Conservation (phyloP, 2,329 filamentous ascomycete species). For the Diaporthe sp. region DNA sequence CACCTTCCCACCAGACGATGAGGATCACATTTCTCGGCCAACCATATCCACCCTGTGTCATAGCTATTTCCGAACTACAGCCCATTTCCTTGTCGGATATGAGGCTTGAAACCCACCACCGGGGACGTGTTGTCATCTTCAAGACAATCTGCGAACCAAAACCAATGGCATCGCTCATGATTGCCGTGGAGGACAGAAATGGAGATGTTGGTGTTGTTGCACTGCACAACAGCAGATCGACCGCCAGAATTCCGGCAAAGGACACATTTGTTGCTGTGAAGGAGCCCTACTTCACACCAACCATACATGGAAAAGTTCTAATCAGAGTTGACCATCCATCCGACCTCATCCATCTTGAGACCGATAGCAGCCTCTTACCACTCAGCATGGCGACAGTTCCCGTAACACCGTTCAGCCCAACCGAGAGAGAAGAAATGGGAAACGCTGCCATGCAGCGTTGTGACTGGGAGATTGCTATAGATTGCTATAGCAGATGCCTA, state of each 20-base stretch:
- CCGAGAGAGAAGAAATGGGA: slow-evolving; percentile 30
- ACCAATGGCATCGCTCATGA: slow-evolving; percentile 23
- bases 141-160: slow-evolving; percentile 27
- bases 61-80: slow-evolving; percentile 22
- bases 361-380: background rate
- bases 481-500: slow-evolving; percentile 25
- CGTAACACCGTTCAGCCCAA: background rate
- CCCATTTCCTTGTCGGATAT: slow-evolving; percentile 32
- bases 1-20: background rate
- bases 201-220: slow-evolving; percentile 78
- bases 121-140: slow-evolving; percentile 32
- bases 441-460: background rate
- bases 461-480: background rate
- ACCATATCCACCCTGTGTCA: slow-evolving; percentile 33
- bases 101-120: slow-evolving; percentile 35
- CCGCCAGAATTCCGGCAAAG: slow-evolving; percentile 46
- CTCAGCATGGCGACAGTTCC: background rate
- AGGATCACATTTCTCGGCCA: slow-evolving; percentile 18
- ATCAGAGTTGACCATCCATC: slow-evolving; percentile 48
- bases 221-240: slow-evolving; percentile 56
- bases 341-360: slow-evolving; percentile 43
- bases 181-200: slow-evolving; percentile 79
- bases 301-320: slow-evolving; percentile 43
- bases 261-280: slow-evolving; percentile 47
- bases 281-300: slow-evolving; percentile 48